Base-by-base conservation (phyloP, 148 eudicot genomes). In the Chenopodium suecicum region DNA sequence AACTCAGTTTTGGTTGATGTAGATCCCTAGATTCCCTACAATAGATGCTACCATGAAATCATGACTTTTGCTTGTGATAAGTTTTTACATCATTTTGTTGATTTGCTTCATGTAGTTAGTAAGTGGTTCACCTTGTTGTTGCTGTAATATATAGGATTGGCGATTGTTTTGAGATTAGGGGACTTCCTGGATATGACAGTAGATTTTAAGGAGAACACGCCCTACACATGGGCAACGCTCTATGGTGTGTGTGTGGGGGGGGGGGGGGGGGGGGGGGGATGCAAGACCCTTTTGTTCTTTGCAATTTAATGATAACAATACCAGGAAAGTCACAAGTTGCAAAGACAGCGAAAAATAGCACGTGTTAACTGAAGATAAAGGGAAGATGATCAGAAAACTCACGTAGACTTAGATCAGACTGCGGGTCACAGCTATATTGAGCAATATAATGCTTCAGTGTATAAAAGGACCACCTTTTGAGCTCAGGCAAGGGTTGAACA, bases 391-490 rank as follows among this genome's bases (percentile, higher is more conserved):
- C 82, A 85, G 41, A 58, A 66, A 83, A 84, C 98, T 87, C 88
- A 93, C 98, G 83, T 64, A 95, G 93, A 86, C 98, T 93, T 86
- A 95, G 84, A 87, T 95, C 99, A 34, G 97, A 93, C 73, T 87
- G 78, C 29, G 99, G 99, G 82, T 95, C 93, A 75, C 97, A 93
- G 72, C 82, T 85, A 84, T 95, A 95, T 79, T 95, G 99, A 83
- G 92, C 90, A n/a, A 86, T 79, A 77, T 95, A 95, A 78, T 93
- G 98, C 88, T 95, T 94, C 46, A 91, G 75, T 74, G 99, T 93
- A 89, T 95, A 95, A 87, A 93, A 95, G 22, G 99, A 95, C 99
- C 99, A 95, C 84, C 98, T 88, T 46, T 83, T 64, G 73, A 90
- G 89, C 63, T 92, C 93, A 37, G 91, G 91, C 70, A 95, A 47